Conservation (phyloP, 495 filamentous ascomycete genomes). For the Ascodesmis nigricans region DNA sequence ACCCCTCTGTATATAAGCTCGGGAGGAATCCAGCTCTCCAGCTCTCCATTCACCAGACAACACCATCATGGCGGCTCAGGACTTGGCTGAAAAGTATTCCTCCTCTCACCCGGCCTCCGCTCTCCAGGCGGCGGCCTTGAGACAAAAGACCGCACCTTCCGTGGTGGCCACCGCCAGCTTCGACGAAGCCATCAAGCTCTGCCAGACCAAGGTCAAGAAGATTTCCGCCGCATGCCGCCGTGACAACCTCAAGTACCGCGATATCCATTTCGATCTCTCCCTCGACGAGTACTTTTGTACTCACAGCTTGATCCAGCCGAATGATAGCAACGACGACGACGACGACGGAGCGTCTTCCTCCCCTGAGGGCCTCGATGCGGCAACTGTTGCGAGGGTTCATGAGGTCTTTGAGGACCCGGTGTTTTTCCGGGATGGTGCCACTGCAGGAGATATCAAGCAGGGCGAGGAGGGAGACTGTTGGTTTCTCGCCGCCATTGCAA, state of each 20-base stretch:
- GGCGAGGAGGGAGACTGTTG: conserved; percentile 67
- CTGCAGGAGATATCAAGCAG: conserved; percentile 32
- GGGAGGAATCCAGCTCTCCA: too few species aligned
- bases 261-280: conserved; percentile 76
- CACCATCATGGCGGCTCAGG: too few species aligned
- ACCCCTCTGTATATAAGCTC: too few species aligned
- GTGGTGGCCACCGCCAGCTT: conserved; percentile 36
- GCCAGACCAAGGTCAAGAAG: conserved; percentile 51
- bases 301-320: conserved; percentile 18
- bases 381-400: conserved; percentile 42
- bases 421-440: conserved; percentile 67
- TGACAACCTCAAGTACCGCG: conserved; percentile 75
- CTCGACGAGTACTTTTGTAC: conserved; percentile 30
- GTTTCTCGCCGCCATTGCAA: conserved; percentile 71
- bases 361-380: conserved; percentile 27
- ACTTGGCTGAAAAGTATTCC: too few species aligned
- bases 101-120: too few species aligned
- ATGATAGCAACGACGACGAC: conserved; percentile 23
- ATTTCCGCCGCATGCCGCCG: conserved; percentile 65
- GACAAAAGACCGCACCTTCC: conserved; percentile 8
- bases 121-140: too few species aligned
- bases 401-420: conserved; percentile 76
- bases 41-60: too few species aligned
- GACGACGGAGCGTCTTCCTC: conserved; percentile 21
- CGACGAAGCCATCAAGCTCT: conserved; percentile 47